phyloP scores from a whole-genome alignment of 306 rosid species.

The Arachis stenosperma region DNA sequence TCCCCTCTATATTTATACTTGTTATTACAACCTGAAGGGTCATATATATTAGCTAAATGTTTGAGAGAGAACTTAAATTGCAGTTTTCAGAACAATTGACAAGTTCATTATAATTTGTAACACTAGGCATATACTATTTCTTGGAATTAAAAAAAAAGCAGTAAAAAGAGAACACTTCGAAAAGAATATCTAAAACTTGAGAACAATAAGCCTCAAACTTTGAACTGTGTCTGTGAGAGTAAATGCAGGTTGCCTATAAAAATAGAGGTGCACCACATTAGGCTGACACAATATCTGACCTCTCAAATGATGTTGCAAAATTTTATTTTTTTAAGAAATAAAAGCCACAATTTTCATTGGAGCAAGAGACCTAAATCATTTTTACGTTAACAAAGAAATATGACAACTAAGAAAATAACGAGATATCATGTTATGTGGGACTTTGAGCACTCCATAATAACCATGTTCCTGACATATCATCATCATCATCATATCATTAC shows the following conservation, averaged over 20 bases:
- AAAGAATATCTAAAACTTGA: not conserved
- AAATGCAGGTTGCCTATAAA: not conserved
- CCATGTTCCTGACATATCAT: too few species aligned
- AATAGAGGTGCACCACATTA: not conserved
- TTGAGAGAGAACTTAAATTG: constrained; percentile 17
- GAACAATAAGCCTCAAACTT: constrained; percentile 14
- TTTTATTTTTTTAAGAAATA: not conserved
- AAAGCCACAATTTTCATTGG: not conserved
- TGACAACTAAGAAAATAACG: not conserved
- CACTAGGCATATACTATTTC: constrained; percentile 7
- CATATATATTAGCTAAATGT: constrained; percentile 17
- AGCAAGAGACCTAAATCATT: not conserved
- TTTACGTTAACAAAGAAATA: not conserved
- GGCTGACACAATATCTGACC: not conserved
- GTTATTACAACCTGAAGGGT: constrained; percentile 64
- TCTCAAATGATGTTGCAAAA: not conserved
- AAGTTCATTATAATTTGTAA: constrained; percentile 12
- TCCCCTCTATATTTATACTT: constrained; percentile 62
- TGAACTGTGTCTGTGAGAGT: not conserved
- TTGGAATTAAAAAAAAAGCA: not conserved
- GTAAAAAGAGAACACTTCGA: constrained; percentile 2
- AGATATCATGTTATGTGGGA: too few species aligned
- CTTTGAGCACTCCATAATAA: too few species aligned
- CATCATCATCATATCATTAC: too few species aligned
- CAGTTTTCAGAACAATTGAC: not conserved